A percentile compares a stretch with the other conserved stretches of the same genome.
phyloP scores from a whole-genome alignment of 495 filamentous ascomycete species.

The Hyaloscypha finlandica region DNA sequence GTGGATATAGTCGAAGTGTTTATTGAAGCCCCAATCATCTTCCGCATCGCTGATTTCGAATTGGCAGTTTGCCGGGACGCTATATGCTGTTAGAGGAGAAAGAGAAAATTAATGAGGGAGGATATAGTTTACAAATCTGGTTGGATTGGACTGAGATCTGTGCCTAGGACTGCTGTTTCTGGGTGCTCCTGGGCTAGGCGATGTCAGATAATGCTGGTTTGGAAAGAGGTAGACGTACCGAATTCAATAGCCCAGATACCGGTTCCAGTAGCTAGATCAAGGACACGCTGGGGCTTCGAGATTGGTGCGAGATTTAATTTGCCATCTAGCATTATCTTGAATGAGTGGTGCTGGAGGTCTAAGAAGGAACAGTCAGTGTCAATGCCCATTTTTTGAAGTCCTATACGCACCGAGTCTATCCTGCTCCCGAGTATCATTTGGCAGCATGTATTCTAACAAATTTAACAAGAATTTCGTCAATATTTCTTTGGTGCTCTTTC shows the following conservation, averaged over 20 bases:
- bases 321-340: slow-evolving; percentile 43
- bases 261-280: slow-evolving; percentile 28
- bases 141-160: slow-evolving; percentile 20
- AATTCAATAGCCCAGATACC: slow-evolving; percentile 25
- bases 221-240: slow-evolving; percentile 4
- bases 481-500: slow-evolving; percentile 11
- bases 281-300: slow-evolving; percentile 21
- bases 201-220: neutral
- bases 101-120: neutral
- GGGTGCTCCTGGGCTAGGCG: slow-evolving; percentile 40
- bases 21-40: slow-evolving; percentile 34
- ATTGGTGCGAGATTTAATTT: slow-evolving; percentile 42
- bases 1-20: slow-evolving; percentile 37
- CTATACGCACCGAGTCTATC: slow-evolving; percentile 17
- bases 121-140: slow-evolving; percentile 2
- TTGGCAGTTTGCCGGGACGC: slow-evolving; percentile 41
- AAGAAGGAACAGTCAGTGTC: slow-evolving; percentile 9
- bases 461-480: neutral
- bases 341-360: slow-evolving; percentile 53
- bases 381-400: neutral
- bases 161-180: slow-evolving; percentile 43
- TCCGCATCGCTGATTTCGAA: slow-evolving; percentile 38
- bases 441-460: slow-evolving; percentile 29
- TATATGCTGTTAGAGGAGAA: slow-evolving; percentile 22
- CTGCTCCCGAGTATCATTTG: slow-evolving; percentile 21